Evolutionary conservation across 805 yeast genomes (phyloP), one percentile per base, ranked within the genome.

Genomic region (Yarrowia divulgata): DNA sequence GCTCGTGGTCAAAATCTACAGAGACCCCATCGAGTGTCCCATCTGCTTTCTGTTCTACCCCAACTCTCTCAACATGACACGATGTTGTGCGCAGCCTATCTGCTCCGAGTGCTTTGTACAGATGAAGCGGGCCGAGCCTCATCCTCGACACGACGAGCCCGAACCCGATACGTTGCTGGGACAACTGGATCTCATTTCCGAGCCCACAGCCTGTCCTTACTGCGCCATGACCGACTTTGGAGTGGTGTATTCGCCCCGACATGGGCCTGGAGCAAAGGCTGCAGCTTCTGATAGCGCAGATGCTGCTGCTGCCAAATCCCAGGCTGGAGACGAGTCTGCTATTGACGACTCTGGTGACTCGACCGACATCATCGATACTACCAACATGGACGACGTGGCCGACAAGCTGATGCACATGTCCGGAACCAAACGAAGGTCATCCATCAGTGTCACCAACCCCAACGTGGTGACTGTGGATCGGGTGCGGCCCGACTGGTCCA

Each of bases 61-160:
- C 0, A 83, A 85, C 35, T 85, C 87, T 73, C 78, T 93, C 71
- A 95, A 95, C 79, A 78, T 84, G 67, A 89, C 97, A 9, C 83
- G 97, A 55, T 94, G 99, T 78, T 94, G 99, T 77, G 85, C 85
- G 63, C 98, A 94, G 77, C 93, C 97, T 1, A 93, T 94, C 23
- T 95, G 99, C 79, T 85, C 97, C 1, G 98, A 94, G 79, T 94
- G 99, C 77, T 95, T 94, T 84, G 98, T 94, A 12, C 98, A 94
- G 78, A 93, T 94, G 77, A 92, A 91, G 77, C 84, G 99, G 67
- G 80, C 88, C 42, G 97, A 91, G 12, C 98, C 99, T 0, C 98
- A 94, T 79, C 91, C 93, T 42, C 97, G 97, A 1, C 96, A 92
- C 75, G 94, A 89, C 72, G 67, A 50, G 18, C 69, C 40, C 10